Base-by-base conservation (phyloP, 345 rosid species). In the Eucalyptus tenuipes region DNA sequence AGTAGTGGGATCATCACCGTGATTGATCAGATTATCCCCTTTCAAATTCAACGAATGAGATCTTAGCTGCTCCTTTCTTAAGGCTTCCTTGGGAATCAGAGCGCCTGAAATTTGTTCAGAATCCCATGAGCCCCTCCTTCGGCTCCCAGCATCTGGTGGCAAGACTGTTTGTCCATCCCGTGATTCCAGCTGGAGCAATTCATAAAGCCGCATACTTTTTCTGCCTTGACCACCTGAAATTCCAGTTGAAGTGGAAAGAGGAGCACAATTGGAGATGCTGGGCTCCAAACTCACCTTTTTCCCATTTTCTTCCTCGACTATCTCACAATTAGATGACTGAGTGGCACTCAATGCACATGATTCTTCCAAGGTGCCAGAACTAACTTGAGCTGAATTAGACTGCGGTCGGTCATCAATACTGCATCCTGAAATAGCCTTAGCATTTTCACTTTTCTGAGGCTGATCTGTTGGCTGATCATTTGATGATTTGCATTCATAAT, bases 171-270 rank as follows among this genome's bases (percentile, higher is more conserved):
- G 91, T 86, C 87, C 93, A 15, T 92, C 95, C 90, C 91, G 89
- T 86, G 92, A 90, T 92, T 97, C 99, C 93, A 96, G 89, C 88
- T 95, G 97, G 88, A 97, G 96, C 50, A 97, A 94, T 94, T 97
- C 99, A 89, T 95, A 97, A 59, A 97, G 97, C 86, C 99, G 94
- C 93, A 88, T 91, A 90, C 97, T 96, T 93, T 92, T 97, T 92
- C 92, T 95, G 87, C 97, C 94, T 89, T 86, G 95, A 87, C 94
- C 93, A 82, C 90, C 89, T 89, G 93, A 88, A 88, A 61, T 93
- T 91, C 94, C 92, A 85, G 91, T 71, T 85, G 92, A 90, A 10
- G 84, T 11, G 90, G 92, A 90, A 87, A 87, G 90, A 88, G 91
- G 88, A 90, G 85, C 90, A 88, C 90, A 11, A 20, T 22, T 20